Evolutionary conservation across 1,284 basidiomycete genomes (phyloP), one percentile per base, ranked within the genome.

Genomic region (Termitomyces sp.): DNA sequence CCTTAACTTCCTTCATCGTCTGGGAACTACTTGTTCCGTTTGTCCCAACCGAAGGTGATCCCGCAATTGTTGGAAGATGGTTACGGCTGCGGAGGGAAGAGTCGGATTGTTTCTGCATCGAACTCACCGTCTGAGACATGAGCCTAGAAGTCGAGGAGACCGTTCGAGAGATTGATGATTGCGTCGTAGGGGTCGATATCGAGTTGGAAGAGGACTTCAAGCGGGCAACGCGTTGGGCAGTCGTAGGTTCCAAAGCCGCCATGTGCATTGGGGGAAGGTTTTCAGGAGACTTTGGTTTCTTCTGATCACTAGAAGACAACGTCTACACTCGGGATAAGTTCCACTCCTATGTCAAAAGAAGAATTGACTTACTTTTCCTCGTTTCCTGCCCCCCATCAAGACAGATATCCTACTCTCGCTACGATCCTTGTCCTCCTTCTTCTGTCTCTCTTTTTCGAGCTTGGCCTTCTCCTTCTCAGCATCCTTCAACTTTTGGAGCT

Each of bases 251-350:
- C 51, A 94, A 72, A 14, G 88, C 90, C 40, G 86, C 76, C 62
- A 95, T 88, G 66, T 94, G 92, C 80, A 94, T 85, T 21, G 93
- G 93, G 16, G 93, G 92, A 60, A 95, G 70, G 56, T 78, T 78
- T 30, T 86, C 78, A 46, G 83, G 78, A 13, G 80, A 76, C 64
- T 80, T 81, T 34, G 74, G 72, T 66, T 85, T 88, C 69, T 84
- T 86, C 55, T 83, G 80, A 58, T 93, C 90, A 31, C 86, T 82
- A 14, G 91, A 91, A 14, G 91, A 95, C 46, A 93, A 66, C 5
- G 93, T 95, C 91, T 95, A 48, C 52, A 42, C 52, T 52, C 10
- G 44, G 39, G 57, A 57, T 60, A 57, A 61, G 54, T 3, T 10
- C 14, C 31, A 18, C 39, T 21, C 30, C 5, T 52, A 39, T 55